Evolutionary conservation across 352 stramenopile genomes (phyloP).

Genomic region (Pythium brassicae): DNA sequence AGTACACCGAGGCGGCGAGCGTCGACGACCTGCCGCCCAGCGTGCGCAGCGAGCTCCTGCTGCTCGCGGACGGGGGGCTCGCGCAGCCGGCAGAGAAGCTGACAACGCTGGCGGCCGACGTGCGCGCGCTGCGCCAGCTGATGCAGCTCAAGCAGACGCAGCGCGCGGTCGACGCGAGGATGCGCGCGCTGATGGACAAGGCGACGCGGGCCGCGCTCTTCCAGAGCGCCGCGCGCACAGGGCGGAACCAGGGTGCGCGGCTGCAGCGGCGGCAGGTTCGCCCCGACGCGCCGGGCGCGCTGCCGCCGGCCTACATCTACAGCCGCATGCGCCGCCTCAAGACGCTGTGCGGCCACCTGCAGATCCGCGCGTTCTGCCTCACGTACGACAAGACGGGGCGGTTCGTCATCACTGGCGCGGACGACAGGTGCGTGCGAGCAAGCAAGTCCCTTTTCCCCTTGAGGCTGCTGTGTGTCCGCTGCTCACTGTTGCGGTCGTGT

Average conservation of each 20-base stretch:
- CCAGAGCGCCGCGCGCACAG: conserved; percentile 35
- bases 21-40: conserved; percentile 51
- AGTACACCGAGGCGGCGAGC: conserved; percentile 42
- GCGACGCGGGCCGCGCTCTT: conserved; percentile 43
- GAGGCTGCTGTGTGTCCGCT: not conserved
- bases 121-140: conserved; percentile 69
- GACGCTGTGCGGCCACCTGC: conserved; percentile 90
- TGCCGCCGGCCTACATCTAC: conserved; percentile 66
- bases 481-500: not conserved
- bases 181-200: conserved; percentile 30
- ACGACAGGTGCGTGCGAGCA: conserved; percentile 74
- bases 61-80: conserved; percentile 4
- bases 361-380: conserved; percentile 94
- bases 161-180: conserved; percentile 19
- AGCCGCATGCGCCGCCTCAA: conserved; percentile 76
- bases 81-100: conserved; percentile 25
- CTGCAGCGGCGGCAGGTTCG: conserved; percentile 49
- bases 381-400: conserved; percentile 94
- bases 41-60: conserved; percentile 35
- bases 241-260: conserved; percentile 54
- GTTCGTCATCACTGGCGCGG: conserved; percentile 96
- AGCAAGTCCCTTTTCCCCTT: no score
- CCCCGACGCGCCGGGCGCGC: conserved; percentile 19
- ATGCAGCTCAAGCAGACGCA: conserved; percentile 59
- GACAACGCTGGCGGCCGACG: conserved; percentile 57